These are phyloP conservation scores for Colletotrichum sp. DNA, from an alignment of 2,329 filamentous ascomycete genomes.

Conservation along the genomic window DNA sequence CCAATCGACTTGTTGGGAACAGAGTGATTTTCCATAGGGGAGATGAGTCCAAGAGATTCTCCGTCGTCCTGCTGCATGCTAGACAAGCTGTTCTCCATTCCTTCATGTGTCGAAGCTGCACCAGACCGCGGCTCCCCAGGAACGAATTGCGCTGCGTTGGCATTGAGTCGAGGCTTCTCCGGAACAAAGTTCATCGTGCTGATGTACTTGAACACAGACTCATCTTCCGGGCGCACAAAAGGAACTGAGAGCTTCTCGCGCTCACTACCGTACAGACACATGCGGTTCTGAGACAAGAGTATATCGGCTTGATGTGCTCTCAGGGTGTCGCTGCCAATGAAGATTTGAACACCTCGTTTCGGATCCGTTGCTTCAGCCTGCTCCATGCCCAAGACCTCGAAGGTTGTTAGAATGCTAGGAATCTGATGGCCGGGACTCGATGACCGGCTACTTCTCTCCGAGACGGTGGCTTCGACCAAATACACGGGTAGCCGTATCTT, in stretches of 20 bases:
- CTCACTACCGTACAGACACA: constrained; percentile 87
- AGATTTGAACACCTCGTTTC: constrained; percentile 77
- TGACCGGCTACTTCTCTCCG: constrained; percentile 75
- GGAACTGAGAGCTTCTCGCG: constrained; percentile 88
- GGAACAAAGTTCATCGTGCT: constrained; percentile 64
- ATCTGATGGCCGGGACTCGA: constrained; percentile 77
- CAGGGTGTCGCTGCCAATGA: constrained; percentile 88
- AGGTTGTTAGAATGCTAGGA: constrained; percentile 80
- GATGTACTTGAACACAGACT: constrained; percentile 79
- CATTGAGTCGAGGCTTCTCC: constrained; percentile 65
- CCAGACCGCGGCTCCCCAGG: constrained; percentile 37
- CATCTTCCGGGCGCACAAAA: constrained; percentile 90
- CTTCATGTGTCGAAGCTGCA: constrained; percentile 21
- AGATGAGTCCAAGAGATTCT: constrained; percentile 33
- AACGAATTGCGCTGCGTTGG: constrained; percentile 49
- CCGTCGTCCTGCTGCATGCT: constrained; percentile 32
- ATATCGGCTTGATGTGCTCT: constrained; percentile 88
- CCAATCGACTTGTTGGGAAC: constrained; percentile 37
- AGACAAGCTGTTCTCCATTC: constrained; percentile 23
- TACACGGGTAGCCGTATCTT: constrained; percentile 83
- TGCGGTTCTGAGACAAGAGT: constrained; percentile 87
- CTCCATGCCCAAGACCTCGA: constrained; percentile 71
- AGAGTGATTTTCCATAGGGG: constrained; percentile 39
- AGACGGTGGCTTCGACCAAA: constrained; percentile 87
- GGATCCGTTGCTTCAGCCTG: constrained; percentile 53